A percentile compares a stretch with the other conserved stretches of the same genome.
Conservation (phyloP, 73 alveolate genomes). For the Paraurostyla sp. region DNA sequence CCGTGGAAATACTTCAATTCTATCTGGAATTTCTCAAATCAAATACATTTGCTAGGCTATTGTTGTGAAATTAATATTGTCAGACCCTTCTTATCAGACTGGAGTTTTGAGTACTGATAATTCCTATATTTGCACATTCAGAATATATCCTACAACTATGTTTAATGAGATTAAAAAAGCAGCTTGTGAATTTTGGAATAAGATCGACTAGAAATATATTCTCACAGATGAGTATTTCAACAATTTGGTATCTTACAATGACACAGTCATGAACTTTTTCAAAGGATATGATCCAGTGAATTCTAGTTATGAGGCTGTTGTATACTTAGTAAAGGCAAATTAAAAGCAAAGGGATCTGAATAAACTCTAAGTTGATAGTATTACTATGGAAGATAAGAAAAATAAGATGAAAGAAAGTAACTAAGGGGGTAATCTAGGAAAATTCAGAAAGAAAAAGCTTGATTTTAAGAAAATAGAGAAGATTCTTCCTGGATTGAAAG, state of each 20-base stretch:
- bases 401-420: slow-evolving; percentile 11
- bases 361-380: slow-evolving; percentile 19
- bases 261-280: slow-evolving; percentile 59
- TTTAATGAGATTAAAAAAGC: slow-evolving; percentile 57
- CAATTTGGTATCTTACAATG: slow-evolving; percentile 44
- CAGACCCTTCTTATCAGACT: not conserved
- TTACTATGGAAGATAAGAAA: slow-evolving; percentile 35
- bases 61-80: slow-evolving; percentile 10
- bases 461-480: slow-evolving; percentile 1
- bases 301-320: slow-evolving; percentile 49
- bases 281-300: slow-evolving; percentile 37
- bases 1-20: not conserved
- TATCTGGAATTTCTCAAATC: slow-evolving; percentile 14
- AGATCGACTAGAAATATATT: slow-evolving; percentile 45
- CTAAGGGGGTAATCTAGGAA: not conserved
- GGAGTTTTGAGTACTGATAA: not conserved
- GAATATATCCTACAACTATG: slow-evolving; percentile 47
- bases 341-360: slow-evolving; percentile 41
- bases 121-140: slow-evolving; percentile 53
- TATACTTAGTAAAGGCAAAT: slow-evolving; percentile 52
- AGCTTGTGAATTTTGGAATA: slow-evolving; percentile 72
- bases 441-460: slow-evolving; percentile 2
- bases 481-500: slow-evolving; percentile 29
- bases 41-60: slow-evolving; percentile 33
- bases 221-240: slow-evolving; percentile 70